A percentile compares a stretch with the other conserved stretches of the same genome.
phyloP scores from a whole-genome alignment of 2,329 filamentous ascomycete genomes.

The Sporothrix inflata region DNA sequence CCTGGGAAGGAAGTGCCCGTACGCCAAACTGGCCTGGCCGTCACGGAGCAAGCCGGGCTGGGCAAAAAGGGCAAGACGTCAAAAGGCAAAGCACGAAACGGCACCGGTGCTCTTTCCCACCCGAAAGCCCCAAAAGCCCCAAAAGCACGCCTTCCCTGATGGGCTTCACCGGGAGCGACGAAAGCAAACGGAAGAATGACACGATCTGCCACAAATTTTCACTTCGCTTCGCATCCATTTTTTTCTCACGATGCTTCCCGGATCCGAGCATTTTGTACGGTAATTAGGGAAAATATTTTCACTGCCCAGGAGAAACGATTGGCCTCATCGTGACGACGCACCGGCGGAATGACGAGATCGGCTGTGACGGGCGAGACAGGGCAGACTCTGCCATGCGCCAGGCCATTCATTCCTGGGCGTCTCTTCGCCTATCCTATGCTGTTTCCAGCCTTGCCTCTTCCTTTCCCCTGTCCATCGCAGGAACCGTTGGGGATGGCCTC shows the following conservation, averaged over 20 bases:
- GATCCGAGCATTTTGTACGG: too few relatives aligned
- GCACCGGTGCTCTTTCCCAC: neutral
- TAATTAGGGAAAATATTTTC: neutral
- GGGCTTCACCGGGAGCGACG: slow-evolving; percentile 3
- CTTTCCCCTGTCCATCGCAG: neutral
- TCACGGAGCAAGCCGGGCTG: slow-evolving; percentile 12
- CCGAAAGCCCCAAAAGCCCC: neutral
- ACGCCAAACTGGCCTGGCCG: neutral
- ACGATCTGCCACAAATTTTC: slow-evolving; percentile 11
- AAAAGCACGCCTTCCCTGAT: slow-evolving; percentile 14
- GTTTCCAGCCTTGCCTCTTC: neutral
- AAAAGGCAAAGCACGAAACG: too few relatives aligned
- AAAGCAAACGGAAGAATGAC: slow-evolving; percentile 13
- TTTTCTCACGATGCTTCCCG: neutral
- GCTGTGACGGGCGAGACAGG: neutral
- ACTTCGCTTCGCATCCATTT: neutral
- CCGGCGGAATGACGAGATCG: slow-evolving; percentile 8
- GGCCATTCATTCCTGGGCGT: neutral
- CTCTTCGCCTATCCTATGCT: neutral
- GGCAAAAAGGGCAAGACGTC: neutral
- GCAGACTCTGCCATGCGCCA: neutral
- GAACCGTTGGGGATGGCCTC: slow-evolving; percentile 3
- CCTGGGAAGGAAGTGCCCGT: neutral
- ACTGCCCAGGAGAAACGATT: neutral
- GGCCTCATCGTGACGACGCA: slow-evolving; percentile 5